Evolutionary conservation across 2,329 filamentous ascomycete species (phyloP), one percentile per base, ranked within the genome.

Genomic region (Colletotrichum sp.): DNA sequence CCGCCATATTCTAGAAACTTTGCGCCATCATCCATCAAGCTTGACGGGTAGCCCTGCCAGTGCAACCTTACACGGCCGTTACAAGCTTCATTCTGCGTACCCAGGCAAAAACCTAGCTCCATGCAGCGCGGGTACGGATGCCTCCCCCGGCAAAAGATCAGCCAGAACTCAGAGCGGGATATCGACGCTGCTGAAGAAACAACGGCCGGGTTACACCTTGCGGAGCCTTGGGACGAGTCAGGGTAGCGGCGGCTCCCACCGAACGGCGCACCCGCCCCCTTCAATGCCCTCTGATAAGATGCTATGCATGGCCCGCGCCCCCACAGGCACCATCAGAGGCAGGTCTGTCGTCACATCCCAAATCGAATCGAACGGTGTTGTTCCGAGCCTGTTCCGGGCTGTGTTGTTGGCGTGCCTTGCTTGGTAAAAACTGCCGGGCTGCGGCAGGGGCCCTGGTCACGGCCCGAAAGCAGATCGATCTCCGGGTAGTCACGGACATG

Each of bases 401-500:
- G 26, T 21, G 26, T n/a, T 12, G 59, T 13, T 34, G 64, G 52
- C n/a, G 43, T 55, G 26, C 60, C 34, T 18, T 8, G 36, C 66
- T 24, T 39, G 43, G 43, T 18, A 26, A 26, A 55, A 63, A 16
- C 24, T 63, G 55, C 71, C 55, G 55, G 21, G 34, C 30, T 28
- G 28, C 39, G 24, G 10, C n/a, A 26, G 28, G 65, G 32, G 52
- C 48, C 39, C 59, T 48, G 34, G 71, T 21, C 55, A 26, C 67
- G 67, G 71, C 71, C 67, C 59, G 67, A 48, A 71, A 65, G 34
- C 24, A 74, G 59, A 71, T 71, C 60, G 43, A 70, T 57, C 32
- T 65, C 67, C 59, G 59, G 24, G n/a, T 32, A 36, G n/a, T 36
- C 28, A 24, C 28, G 30, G 59, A 32, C 21, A 21, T 34, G 28